Percentiles rank a stretch among this genome's conserved stretches.
Conservation (phyloP, 257 asterid genomes). For the Nicotiana obtusifolia region DNA sequence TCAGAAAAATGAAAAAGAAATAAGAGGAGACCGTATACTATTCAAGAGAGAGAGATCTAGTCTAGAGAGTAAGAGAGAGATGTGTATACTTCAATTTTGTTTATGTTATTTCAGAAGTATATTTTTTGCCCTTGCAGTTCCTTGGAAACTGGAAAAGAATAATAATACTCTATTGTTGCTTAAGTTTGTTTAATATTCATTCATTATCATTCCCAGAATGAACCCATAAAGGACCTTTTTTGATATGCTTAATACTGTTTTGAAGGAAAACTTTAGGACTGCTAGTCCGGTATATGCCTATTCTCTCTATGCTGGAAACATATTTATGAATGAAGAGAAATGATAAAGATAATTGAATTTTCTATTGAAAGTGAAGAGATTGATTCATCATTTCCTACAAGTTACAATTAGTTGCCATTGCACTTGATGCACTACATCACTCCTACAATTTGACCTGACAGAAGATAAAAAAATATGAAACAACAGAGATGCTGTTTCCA, state of each 20-base stretch:
- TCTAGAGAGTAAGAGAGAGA: neutral
- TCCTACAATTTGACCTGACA: neutral
- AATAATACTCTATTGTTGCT: neutral
- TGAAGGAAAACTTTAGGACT: neutral
- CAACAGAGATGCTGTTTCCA: conserved; percentile 10
- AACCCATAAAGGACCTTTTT: too few species aligned
- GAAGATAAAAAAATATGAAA: conserved; percentile 1
- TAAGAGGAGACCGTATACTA: neutral
- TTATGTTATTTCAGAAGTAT: neutral
- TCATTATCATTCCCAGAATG: too few species aligned
- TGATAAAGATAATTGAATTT: neutral
- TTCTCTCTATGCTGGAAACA: neutral
- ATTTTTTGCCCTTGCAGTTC: neutral
- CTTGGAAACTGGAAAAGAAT: neutral
- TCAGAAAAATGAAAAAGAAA: neutral
- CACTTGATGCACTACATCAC: neutral
- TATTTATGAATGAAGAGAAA: neutral
- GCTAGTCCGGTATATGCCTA: too few species aligned
- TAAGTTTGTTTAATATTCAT: neutral
- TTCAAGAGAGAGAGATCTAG: neutral
- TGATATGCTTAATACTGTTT: too few species aligned
- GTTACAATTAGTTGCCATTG: neutral
- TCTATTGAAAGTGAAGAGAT: neutral
- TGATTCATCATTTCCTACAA: conserved; percentile 5
- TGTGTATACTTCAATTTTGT: conserved; percentile 9